Base-by-base conservation (phyloP, 179 eudicot genomes). In the Nepenthes alata region DNA sequence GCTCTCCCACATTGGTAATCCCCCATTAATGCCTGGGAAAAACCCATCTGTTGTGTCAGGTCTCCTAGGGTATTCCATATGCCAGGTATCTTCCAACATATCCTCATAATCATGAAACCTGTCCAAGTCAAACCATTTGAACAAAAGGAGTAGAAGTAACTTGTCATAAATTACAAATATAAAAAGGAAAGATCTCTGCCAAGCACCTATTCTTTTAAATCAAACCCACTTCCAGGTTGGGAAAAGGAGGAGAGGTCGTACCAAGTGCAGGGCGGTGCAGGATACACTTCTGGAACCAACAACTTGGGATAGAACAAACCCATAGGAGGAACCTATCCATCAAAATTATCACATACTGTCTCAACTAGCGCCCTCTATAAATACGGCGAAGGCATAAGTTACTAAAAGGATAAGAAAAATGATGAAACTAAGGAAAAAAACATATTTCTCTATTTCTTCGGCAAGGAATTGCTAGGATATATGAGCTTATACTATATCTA, bases 241-340 rank as follows among this genome's bases (percentile, higher is more conserved):
- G 38, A 1, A 55, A 55, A 16, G 60, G 60, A 63, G 13, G 55
- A 53, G 53, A 59, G 63, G 13, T 71, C 83, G 65, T 66, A 89
- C 98, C 98, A 93, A 58, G 84, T 71, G 61, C 93, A 87, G 4
- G 98, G 93, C 37, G 98, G 98, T 16, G 98, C 81, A 72, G 97
- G 98, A 76, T 83, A 83, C 51, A 83, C 93, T 70, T 93, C 97
- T 34, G 97, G 94, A 72, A 93, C 90, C 83, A 93, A 78, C 81
- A 93, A 85, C 78, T 67, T 81, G n/a, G 98, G 98, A 61, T 83
- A 85, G 72, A 93, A 93, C 75, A 89, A 80, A 74, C 98, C 96
- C 98, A 93, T 89, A 58, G 98, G 95, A 62, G 98, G 90, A 67
- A 93, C 97, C 98, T 93, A 63, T 68, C 60, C 49, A 65, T 70